Evolutionary conservation across 305 asterid species (phyloP).

Genomic region (Fraxinus angustifolia): DNA sequence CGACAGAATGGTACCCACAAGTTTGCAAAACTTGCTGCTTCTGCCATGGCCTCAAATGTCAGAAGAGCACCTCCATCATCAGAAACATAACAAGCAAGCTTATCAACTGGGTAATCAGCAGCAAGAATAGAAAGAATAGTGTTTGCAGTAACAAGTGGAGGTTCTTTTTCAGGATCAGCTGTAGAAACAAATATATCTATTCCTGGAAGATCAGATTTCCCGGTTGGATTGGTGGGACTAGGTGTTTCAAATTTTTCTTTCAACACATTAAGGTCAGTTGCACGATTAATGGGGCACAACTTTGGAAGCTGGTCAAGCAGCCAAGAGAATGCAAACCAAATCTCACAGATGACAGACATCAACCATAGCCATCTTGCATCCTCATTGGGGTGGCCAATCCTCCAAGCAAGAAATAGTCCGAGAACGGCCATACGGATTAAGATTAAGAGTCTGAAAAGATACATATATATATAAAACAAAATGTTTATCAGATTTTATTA

Average conservation of each 20-base stretch:
- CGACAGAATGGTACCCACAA: conserved; percentile 32
- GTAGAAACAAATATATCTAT: neutral
- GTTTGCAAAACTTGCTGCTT: conserved; percentile 32
- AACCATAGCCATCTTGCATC: neutral
- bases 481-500: neutral
- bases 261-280: neutral
- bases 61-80: conserved; percentile 35
- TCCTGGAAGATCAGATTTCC: neutral
- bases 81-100: conserved; percentile 30
- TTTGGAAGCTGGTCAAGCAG: neutral
- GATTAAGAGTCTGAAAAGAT: neutral
- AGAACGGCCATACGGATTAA: neutral
- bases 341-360: neutral
- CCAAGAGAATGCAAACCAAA: neutral
- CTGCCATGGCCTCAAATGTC: conserved; percentile 34
- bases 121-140: conserved; percentile 12
- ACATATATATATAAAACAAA: neutral
- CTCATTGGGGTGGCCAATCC: neutral
- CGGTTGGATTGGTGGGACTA: neutral
- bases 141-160: neutral
- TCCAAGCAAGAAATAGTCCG: neutral
- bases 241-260: neutral
- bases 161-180: neutral
- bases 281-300: neutral
- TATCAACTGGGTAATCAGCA: conserved; percentile 31